Conservation (phyloP, 768 basidiomycete species). For the Leucosporidium yakuticum region DNA sequence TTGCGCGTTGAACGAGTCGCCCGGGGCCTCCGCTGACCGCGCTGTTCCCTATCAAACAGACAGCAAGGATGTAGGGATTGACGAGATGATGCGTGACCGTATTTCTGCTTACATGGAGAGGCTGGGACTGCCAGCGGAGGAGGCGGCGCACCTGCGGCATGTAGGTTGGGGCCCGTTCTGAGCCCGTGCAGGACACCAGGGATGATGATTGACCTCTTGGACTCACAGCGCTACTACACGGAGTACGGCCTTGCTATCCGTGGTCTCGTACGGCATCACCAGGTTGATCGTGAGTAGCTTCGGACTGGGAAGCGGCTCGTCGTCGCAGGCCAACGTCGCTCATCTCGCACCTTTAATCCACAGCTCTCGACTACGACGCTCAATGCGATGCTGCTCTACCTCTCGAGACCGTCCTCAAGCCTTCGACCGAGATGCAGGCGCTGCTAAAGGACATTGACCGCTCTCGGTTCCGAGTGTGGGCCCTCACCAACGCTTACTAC, state of each 20-base stretch:
- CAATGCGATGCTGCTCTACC: conserved; percentile 34
- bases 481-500: conserved; percentile 34
- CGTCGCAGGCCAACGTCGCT: background rate
- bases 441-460: conserved; percentile 26
- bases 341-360: background rate
- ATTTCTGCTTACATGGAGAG: conserved; percentile 19
- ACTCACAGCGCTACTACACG: conserved; percentile 6
- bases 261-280: conserved; percentile 33
- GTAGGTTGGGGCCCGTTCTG: background rate
- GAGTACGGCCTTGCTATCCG: conserved; percentile 32
- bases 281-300: conserved; percentile 22
- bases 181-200: background rate
- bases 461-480: conserved; percentile 31
- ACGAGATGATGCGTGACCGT: conserved; percentile 21
- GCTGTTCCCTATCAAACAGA: background rate
- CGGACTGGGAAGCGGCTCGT: background rate
- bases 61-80: conserved; percentile 25
- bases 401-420: conserved; percentile 28
- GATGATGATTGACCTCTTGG: too few species aligned
- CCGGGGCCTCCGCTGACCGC: background rate
- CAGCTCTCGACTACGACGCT: conserved; percentile 22
- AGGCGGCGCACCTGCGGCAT: conserved; percentile 23
- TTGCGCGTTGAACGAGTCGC: background rate
- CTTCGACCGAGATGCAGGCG: conserved; percentile 2
- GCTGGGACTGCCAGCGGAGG: conserved; percentile 17